Evolutionary conservation across 2,329 filamentous ascomycete species (phyloP).

Genomic region (Botrytis medusae): DNA sequence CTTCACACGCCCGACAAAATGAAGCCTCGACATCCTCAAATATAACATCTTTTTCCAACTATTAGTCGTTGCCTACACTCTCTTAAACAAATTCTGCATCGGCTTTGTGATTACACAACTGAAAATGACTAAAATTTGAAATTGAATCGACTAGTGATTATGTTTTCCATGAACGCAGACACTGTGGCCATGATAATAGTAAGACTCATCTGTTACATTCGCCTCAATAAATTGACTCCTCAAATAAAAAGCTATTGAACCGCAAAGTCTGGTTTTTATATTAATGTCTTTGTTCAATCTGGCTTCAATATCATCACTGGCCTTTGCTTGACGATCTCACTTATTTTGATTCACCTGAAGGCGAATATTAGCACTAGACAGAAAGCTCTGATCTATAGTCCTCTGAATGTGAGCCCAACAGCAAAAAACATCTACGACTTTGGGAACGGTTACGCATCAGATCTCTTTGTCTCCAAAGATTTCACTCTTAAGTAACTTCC

Average conservation of each 20-base stretch:
- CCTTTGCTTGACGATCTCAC: background rate
- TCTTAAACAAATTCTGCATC: background rate
- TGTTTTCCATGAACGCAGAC: no score
- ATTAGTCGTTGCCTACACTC: background rate
- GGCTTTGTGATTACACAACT: background rate
- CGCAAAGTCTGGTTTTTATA: background rate
- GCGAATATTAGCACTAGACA: background rate
- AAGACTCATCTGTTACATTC: background rate
- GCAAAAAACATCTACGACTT: background rate
- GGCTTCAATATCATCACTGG: background rate
- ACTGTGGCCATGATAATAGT: background rate
- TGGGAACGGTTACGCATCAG: background rate
- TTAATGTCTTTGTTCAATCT: background rate
- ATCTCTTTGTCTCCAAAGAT: background rate
- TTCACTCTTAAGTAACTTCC: background rate
- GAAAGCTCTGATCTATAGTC: background rate
- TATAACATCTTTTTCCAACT: background rate
- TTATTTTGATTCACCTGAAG: background rate
- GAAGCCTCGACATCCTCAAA: background rate
- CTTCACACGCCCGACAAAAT: background rate
- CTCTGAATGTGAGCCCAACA: background rate
- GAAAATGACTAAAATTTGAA: background rate
- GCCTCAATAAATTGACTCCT: background rate
- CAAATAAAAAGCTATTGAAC: background rate
- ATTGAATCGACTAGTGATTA: background rate